Base-by-base conservation (phyloP, 2,329 filamentous ascomycete species). In the Aspergillus sp. region DNA sequence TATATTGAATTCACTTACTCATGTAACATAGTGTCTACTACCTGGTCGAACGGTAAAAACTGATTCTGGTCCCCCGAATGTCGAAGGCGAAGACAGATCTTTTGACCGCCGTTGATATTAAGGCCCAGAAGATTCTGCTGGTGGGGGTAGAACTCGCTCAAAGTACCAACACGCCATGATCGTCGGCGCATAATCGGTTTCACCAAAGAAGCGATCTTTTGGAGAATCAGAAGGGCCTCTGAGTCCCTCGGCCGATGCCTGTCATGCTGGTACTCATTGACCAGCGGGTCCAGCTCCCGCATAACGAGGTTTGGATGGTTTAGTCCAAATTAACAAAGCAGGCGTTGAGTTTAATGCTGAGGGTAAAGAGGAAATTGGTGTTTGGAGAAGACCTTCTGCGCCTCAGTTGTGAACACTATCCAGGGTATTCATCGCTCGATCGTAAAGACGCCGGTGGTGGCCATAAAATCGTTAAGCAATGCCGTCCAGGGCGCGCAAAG, bases 111-210 rank as follows among this genome's bases (percentile, higher is more conserved):
- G 68, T 93, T 90, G 66, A 89, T 81, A 67, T 98, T 97, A 24
- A 96, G 77, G 82, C 90, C 93, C 41, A 96, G 77, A 2, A 96
- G 79, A 64, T 89, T 90, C 33, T 79, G 75, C 66, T 95, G 83
- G 12, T 85, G 80, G 1, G 93, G 93, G 59, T 90, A 90, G 75
- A 98, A 96, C 72, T 98, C 93, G 49, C 87, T 86, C 15, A 98
- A 82, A 48, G 90, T 85, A 27, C 84, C 82, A 35, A 98, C 90
- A 61, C 81, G 88, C 90, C 92, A 98, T 55, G 82, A 82, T 44
- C 90, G 86, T 48, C 91, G 91, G 63, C 91, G 84, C 93, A 98
- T 98, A 62, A 98, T 90, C 17, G 93, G 93, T 73, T 96, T 97
- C 61, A 97, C 93, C 57, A 96, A 77, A 24, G 92, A 96, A 3